Base-by-base conservation (phyloP, 352 stramenopile genomes). In the Phytophthora sp. region DNA sequence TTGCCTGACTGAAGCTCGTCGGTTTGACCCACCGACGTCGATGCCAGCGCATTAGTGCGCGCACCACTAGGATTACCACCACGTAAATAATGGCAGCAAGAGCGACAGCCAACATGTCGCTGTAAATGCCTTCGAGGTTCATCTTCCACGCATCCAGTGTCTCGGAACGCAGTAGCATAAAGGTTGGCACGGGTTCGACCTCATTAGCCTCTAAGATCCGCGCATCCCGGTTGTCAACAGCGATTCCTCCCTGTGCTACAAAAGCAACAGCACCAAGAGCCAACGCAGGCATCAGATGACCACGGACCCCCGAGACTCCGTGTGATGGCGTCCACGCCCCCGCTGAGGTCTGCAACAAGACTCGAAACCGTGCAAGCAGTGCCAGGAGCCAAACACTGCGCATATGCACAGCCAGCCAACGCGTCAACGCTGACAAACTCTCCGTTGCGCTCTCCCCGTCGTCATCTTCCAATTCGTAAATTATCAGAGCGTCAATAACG, bases 121-220 rank as follows among this genome's bases (percentile, higher is more conserved):
- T 82, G 70, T 82, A 86, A 39, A 82, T 63, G 12, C 77, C 77
- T 46, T 79, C 76, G 3, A 80, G 70, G 42, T 84, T 84, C 75
- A 84, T 86, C 47, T 86, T 86, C 77, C 77, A 86, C 16, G 64
- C 72, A 53, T 86, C 77, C 26, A 84, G 61, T 16, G 73, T 82
- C 63, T 86, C 77, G 8, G 77, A 74, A 21, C 76, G 77, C 35
- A 86, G 65, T 52, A 82, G 58, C 77, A 86, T 86, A 56, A 86
- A 82, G n/a, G 77, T 86, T 23, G 65, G 61, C 3, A 78, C 70
- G 0, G 75, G 75, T 27, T 86, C 75, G 16, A 86, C 77, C 30
- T 84, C 70, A 45, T 86, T 86, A 7, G 77, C 73, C 44, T 86
- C 77, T 50, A 86, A 69, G 26, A 86, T 78, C 15, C 77, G 71